phyloP scores from a whole-genome alignment of 2,329 filamentous ascomycete genomes.

The Aspergillus pseudoviridinutans region DNA sequence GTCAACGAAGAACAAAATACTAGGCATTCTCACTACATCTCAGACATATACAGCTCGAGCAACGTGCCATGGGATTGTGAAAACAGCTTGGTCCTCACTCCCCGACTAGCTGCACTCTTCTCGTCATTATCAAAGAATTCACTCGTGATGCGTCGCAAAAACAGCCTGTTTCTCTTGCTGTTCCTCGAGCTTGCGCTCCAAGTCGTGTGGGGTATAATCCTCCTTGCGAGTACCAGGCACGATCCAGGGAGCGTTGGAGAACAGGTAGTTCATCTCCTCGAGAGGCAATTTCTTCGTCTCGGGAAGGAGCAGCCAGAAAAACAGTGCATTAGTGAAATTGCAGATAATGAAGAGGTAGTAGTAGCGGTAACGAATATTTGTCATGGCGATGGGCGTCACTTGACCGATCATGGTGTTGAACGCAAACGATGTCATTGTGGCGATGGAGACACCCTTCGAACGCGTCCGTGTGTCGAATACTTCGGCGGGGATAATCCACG shows the following conservation, averaged over 20 bases:
- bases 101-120: neutral
- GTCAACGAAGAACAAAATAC: neutral
- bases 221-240: constrained; percentile 55
- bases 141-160: constrained; percentile 18
- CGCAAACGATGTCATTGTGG: constrained; percentile 68
- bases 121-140: neutral
- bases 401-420: constrained; percentile 75
- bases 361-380: constrained; percentile 51
- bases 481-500: constrained; percentile 59
- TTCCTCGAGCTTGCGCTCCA: constrained; percentile 57
- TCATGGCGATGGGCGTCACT: constrained; percentile 60
- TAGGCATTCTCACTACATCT: neutral
- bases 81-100: neutral
- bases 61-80: neutral
- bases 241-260: constrained; percentile 62
- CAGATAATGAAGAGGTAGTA: constrained; percentile 63
- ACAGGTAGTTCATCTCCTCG: constrained; percentile 66
- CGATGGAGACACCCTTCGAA: constrained; percentile 69
- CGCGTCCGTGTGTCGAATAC: constrained; percentile 75
- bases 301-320: constrained; percentile 65
- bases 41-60: neutral
- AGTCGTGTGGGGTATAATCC: constrained; percentile 52
- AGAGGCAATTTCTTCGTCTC: constrained; percentile 62
- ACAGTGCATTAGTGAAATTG: constrained; percentile 64
- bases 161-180: constrained; percentile 49